A percentile compares a stretch with the other conserved stretches of the same genome.
phyloP scores from a whole-genome alignment of 2,329 filamentous ascomycete genomes.

The Macrophomina phaseolina region DNA sequence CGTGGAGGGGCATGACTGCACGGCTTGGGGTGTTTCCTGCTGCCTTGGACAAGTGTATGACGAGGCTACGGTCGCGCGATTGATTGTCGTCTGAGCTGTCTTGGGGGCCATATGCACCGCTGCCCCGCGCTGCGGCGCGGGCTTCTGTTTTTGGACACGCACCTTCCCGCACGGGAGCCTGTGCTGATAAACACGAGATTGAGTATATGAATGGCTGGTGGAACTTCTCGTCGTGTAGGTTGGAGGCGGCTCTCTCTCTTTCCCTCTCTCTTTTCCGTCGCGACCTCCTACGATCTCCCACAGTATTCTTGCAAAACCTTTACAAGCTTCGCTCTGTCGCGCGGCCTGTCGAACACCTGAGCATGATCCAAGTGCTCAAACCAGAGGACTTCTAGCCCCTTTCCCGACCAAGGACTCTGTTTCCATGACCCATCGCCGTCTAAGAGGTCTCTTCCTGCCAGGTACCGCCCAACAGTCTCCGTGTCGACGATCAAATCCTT shows the following conservation, averaged over 20 bases:
- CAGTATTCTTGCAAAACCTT: constrained; percentile 31
- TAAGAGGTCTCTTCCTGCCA: constrained; percentile 49
- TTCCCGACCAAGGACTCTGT: constrained; percentile 33
- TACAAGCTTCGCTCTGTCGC: constrained; percentile 31
- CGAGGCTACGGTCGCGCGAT: neutral
- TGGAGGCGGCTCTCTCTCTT: no score
- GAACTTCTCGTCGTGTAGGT: no score
- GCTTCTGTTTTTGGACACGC: neutral
- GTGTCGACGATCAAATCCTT: constrained; percentile 71
- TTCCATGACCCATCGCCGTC: constrained; percentile 20
- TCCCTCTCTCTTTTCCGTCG: no score
- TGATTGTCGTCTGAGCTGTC: neutral
- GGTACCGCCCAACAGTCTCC: constrained; percentile 62
- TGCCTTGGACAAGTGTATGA: neutral
- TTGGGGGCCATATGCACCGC: neutral
- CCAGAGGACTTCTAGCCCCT: constrained; percentile 64
- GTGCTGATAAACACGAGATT: neutral
- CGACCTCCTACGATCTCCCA: neutral
- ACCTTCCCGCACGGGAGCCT: neutral
- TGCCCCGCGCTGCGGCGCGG: neutral
- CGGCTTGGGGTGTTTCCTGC: neutral
- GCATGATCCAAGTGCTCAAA: constrained; percentile 68
- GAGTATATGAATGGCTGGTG: neutral
- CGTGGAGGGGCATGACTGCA: no score
- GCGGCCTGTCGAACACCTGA: constrained; percentile 60